A percentile compares a stretch with the other conserved stretches of the same genome.
phyloP scores from a whole-genome alignment of 1,284 basidiomycete species.

The Thelephora terrestris region DNA sequence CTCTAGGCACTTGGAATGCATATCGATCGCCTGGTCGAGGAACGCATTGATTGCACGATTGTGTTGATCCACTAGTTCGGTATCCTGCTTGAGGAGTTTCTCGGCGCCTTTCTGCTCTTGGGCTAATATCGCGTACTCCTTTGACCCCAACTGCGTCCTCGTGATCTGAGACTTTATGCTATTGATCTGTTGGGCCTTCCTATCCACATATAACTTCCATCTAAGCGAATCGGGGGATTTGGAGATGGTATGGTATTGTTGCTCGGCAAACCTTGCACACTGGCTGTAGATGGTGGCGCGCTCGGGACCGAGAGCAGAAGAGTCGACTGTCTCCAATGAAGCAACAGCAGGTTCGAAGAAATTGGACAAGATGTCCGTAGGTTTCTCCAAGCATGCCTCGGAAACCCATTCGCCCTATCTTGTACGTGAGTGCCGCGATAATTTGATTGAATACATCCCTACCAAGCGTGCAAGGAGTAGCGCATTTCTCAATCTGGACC shows the following conservation, averaged over 20 bases:
- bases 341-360: constrained; percentile 60
- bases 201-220: constrained; percentile 65
- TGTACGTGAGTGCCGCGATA: background rate
- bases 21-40: constrained; percentile 66
- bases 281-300: constrained; percentile 69
- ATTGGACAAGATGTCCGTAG: constrained; percentile 58
- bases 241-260: constrained; percentile 65
- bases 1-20: constrained; percentile 73
- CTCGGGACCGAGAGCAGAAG: constrained; percentile 15
- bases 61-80: constrained; percentile 49
- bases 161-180: constrained; percentile 34
- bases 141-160: constrained; percentile 19
- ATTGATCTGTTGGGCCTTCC: constrained; percentile 57
- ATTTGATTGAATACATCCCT: constrained; percentile 13
- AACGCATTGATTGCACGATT: constrained; percentile 52
- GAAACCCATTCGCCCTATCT: constrained; percentile 81
- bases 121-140: constrained; percentile 16
- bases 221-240: constrained; percentile 67
- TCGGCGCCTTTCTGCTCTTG: constrained; percentile 30
- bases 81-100: constrained; percentile 43
- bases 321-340: constrained; percentile 22
- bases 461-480: constrained; percentile 54
- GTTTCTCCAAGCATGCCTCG: constrained; percentile 76
- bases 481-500: constrained; percentile 27
- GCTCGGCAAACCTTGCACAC: constrained; percentile 84